These are phyloP conservation scores for Blastobotrys illinoisensis DNA, from an alignment of 1,139 yeast genomes.

Conservation along the genomic window DNA sequence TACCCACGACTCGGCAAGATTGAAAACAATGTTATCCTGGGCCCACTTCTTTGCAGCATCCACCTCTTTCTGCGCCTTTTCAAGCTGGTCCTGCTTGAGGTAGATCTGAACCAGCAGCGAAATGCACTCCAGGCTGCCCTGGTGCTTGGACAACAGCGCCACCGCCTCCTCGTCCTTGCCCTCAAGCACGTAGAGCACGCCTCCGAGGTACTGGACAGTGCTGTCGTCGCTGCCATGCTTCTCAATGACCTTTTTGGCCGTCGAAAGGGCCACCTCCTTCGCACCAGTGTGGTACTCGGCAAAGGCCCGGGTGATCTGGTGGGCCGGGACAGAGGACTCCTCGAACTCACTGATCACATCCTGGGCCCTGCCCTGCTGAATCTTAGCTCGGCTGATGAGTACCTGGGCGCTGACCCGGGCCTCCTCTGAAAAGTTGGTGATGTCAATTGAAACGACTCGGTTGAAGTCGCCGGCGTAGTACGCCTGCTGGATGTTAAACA, in stretches of 20 bases:
- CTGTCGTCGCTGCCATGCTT: slow-evolving; percentile 16
- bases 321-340: slow-evolving; percentile 19
- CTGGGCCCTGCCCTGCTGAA: slow-evolving; percentile 31
- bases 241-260: slow-evolving; percentile 23
- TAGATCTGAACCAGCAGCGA: slow-evolving; percentile 36
- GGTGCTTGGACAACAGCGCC: slow-evolving; percentile 26
- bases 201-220: slow-evolving; percentile 33
- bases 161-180: slow-evolving; percentile 33
- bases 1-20: slow-evolving; percentile 64
- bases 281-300: slow-evolving; percentile 22
- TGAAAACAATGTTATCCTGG: slow-evolving; percentile 62
- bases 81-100: slow-evolving; percentile 31
- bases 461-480: slow-evolving; percentile 38
- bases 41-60: slow-evolving; percentile 43
- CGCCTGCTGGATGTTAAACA: slow-evolving; percentile 35
- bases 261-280: slow-evolving; percentile 11
- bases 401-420: slow-evolving; percentile 28
- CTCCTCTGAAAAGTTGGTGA: slow-evolving; percentile 21
- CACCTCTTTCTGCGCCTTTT: slow-evolving; percentile 32
- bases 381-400: slow-evolving; percentile 33
- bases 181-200: slow-evolving; percentile 29
- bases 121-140: slow-evolving; percentile 34
- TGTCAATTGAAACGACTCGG: slow-evolving; percentile 29
- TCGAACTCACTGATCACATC: slow-evolving; percentile 28
- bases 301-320: slow-evolving; percentile 19